Base-by-base conservation (phyloP, 2,329 filamentous ascomycete species). In the Stemphylium vesicarium region DNA sequence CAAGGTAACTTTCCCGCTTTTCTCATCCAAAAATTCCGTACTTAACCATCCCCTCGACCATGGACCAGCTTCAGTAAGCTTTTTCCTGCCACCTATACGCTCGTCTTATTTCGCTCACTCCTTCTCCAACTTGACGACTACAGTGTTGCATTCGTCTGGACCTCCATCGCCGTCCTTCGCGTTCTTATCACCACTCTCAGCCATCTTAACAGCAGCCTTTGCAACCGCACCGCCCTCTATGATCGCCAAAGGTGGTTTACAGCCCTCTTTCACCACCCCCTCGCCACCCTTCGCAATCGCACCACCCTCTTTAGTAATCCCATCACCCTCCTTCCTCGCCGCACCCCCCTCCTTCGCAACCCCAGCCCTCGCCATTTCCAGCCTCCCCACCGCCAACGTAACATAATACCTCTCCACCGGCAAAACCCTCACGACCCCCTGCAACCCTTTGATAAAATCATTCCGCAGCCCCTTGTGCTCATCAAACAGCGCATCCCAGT, bases 361-460 rank as follows among this genome's bases (percentile, higher is more conserved):
- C 10, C 26, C 50, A n/a, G 2, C 22, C 13, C 26, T 39, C 7
- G 6, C 24, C 32, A 6, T 11, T 24, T 29, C 43, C 22, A 10
- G 11, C 12, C 4, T 18, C 9, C 22, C 12, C 3, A 13, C 7
- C 4, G 1, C 15, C 13, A n/a, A 13, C 47, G 4, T 26, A 7
- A 12, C 47, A 37, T 55, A 57, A 26, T 62, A 63, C 10, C 11
- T 49, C 6, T 56, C 7, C 12, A 50, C 31, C 15, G 26, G 26
- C 24, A 22, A 4, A 12, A 63, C 5, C 9, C 55, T 39, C 4
- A 26, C 36, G 5, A 37, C 37, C 0, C 44, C 57, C 36, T 66
- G 50, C 43, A 67, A 11, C 1, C 61, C 64, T 8, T 57, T 36
- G 3, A 60, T 56, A 7, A 69, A 62, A 6, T 45, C 54, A 2